phyloP scores from a whole-genome alignment of 495 filamentous ascomycete genomes.

The Penicillium goetzii region DNA sequence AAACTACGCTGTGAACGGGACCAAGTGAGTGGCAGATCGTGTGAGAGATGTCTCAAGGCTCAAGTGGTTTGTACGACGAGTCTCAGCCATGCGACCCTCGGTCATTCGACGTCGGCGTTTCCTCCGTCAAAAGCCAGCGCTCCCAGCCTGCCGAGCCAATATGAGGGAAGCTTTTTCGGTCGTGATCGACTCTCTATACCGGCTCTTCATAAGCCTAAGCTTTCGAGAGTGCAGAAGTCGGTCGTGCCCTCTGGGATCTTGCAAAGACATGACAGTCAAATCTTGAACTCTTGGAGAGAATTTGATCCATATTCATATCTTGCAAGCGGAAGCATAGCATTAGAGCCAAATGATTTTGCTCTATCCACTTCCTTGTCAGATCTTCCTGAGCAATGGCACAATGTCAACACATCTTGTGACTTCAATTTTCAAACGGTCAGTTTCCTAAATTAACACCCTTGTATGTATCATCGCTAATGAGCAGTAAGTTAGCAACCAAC shows the following conservation, averaged over 20 bases:
- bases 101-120: slow-evolving; percentile 7
- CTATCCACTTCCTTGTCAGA: not conserved
- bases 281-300: slow-evolving; percentile 12
- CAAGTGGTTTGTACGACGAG: slow-evolving; percentile 34
- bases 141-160: slow-evolving; percentile 2
- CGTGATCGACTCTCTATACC: slow-evolving; percentile 12
- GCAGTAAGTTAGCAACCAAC: not conserved
- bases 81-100: slow-evolving; percentile 24
- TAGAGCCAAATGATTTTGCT: not conserved
- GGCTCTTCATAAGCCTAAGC: slow-evolving; percentile 22
- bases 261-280: slow-evolving; percentile 3
- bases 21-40: slow-evolving; percentile 32
- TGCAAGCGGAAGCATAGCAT: not conserved
- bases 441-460: not conserved
- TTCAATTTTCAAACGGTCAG: not conserved
- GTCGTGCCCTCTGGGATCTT: not conserved
- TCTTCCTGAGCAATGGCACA: slow-evolving; percentile 10
- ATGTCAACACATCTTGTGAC: not conserved
- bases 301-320: not conserved
- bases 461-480: not conserved
- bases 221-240: slow-evolving; percentile 22
- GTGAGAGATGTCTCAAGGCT: slow-evolving; percentile 36
- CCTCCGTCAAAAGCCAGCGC: slow-evolving; percentile 6
- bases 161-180: slow-evolving; percentile 2
- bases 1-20: slow-evolving; percentile 45